Evolutionary conservation across 148 eudicot genomes (phyloP).

Genomic region (Chenopodium album): DNA sequence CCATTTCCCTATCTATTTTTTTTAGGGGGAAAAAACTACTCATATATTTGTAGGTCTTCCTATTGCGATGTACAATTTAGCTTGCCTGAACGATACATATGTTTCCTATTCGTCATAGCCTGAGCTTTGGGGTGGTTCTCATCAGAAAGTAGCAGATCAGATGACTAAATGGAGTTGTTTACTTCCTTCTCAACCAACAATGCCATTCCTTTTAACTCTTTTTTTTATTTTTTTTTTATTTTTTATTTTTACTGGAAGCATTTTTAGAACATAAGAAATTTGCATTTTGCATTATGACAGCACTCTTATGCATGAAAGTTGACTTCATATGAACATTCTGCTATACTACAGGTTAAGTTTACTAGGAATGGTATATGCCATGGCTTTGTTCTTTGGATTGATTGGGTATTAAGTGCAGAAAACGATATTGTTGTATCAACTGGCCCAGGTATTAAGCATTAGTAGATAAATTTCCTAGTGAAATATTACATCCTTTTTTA

Average conservation of each 20-base stretch:
- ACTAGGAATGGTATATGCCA: slow-evolving; percentile 63
- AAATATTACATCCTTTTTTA: neutral
- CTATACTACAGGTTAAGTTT: slow-evolving; percentile 54
- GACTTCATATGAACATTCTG: neutral
- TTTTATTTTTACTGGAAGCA: neutral
- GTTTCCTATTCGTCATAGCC: neutral
- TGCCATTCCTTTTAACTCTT: neutral
- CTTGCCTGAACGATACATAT: neutral
- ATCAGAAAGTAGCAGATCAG: slow-evolving; percentile 4
- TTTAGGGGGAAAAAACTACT: too few relatives aligned
- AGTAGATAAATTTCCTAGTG: neutral
- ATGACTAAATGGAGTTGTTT: neutral
- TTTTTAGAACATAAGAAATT: neutral
- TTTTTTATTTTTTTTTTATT: too few relatives aligned
- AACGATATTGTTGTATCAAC: slow-evolving; percentile 49
- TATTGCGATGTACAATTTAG: neutral
- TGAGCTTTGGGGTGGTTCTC: neutral
- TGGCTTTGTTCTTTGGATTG: slow-evolving; percentile 92
- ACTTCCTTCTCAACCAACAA: neutral
- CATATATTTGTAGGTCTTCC: neutral
- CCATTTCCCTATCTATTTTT: neutral
- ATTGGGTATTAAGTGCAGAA: slow-evolving; percentile 70
- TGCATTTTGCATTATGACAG: neutral
- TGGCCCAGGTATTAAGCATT: slow-evolving; percentile 66
- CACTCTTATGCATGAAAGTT: neutral